phyloP scores from a whole-genome alignment of 2,329 filamentous ascomycete genomes.

The Drechslerella stenobrocha region DNA sequence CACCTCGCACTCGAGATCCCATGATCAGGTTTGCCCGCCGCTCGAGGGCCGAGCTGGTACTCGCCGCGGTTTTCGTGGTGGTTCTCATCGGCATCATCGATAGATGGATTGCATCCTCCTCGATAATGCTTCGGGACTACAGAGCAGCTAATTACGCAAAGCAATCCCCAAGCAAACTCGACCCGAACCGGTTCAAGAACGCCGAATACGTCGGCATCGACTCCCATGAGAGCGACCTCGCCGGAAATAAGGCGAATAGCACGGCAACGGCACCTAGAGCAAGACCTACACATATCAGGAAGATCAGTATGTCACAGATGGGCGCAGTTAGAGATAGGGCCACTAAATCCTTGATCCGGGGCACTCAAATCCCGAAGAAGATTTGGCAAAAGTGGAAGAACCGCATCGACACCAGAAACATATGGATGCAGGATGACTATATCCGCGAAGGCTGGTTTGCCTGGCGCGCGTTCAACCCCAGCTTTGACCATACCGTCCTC shows the following conservation, averaged over 20 bases:
- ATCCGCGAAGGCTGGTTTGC: slow-evolving; percentile 23
- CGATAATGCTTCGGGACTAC: neutral
- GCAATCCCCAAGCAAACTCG: neutral
- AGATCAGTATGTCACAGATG: neutral
- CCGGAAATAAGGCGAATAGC: neutral
- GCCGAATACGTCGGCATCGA: too few species aligned
- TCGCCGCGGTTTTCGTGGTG: neutral
- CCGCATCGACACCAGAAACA: slow-evolving; percentile 16
- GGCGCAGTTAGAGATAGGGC: neutral
- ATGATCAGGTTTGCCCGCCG: neutral
- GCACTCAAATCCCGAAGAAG: slow-evolving; percentile 14
- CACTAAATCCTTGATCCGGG: neutral
- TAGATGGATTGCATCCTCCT: neutral
- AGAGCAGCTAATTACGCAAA: neutral
- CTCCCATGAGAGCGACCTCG: neutral
- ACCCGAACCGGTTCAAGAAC: neutral
- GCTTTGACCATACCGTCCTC: slow-evolving; percentile 12
- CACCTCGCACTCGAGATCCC: neutral
- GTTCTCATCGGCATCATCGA: neutral
- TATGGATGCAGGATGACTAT: slow-evolving; percentile 21
- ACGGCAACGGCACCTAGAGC: neutral
- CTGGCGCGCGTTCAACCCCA: slow-evolving; percentile 12
- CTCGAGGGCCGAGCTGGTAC: neutral
- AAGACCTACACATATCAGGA: neutral
- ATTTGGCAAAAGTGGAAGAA: slow-evolving; percentile 38